Evolutionary conservation across 805 yeast species (phyloP), one percentile per base, ranked within the genome.

Genomic region (Saccharomycopsis javanensis): DNA sequence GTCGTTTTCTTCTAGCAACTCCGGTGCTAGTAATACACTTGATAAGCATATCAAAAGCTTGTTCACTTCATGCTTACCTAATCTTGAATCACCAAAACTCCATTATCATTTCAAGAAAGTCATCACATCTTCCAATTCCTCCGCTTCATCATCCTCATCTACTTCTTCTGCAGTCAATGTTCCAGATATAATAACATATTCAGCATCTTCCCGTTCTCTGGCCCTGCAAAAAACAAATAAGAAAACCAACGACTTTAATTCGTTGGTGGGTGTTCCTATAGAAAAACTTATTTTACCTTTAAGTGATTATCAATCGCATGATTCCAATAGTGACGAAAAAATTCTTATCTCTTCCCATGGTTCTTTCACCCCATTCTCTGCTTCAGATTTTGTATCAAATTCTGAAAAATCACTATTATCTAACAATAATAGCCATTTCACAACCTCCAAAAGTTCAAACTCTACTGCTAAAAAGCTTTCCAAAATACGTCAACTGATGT

Each of bases 401-500:
- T 38, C 34, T 23, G 38, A 31, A 15, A 27, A 30, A 28, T n/a
- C 23, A 6, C 11, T 10, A 11, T 34, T 34, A 13, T 25, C 33
- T 11, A 28, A 5, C 8, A 28, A n/a, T 18, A 31, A 3, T 25
- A 51, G 11, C n/a, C n/a, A n/a, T n/a, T n/a, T n/a, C 7, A 18
- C 30, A 18, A 16, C 27, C n/a, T 16, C 45, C 4, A 16, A 37
- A 3, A 10, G 53, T 23, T 38, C 50, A 54, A 38, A 67, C 65
- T 63, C 73, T 60, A 70, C 76, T 7, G 64, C 68, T 37, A 66
- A 67, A 16, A 71, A 78, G 50, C 68, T 81, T 50, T 56, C 42
- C 1, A 65, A 65, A 16, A 65, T 81, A 52, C 67, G 86, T 28
- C 59, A 64, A 35, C 63, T 72, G 25, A 81, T 81, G 86, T 69